Percentiles rank a stretch among this genome's conserved stretches.
These are phyloP conservation scores for Mortierella sp. DNA, from an alignment of 371 early-diverging fungal genomes.

Conservation along the genomic window DNA sequence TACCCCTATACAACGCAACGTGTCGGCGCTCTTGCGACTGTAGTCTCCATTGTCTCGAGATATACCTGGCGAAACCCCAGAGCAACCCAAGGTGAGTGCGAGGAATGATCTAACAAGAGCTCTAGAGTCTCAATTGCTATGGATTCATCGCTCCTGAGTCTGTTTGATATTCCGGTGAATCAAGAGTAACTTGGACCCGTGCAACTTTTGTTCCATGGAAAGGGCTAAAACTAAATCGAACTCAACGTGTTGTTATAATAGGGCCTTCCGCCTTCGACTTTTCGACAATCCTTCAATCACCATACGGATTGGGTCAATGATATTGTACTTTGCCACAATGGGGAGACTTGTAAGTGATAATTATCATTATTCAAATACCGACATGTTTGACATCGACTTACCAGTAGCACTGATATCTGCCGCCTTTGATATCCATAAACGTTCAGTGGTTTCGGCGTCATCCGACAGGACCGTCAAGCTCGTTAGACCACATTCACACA, in stretches of 20 bases:
- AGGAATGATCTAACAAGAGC: neutral
- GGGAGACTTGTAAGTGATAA: conserved; percentile 60
- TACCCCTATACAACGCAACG: neutral
- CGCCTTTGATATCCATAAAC: neutral
- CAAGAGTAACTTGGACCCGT: neutral
- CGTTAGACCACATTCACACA: conserved; percentile 74
- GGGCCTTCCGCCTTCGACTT: conserved; percentile 66
- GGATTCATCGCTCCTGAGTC: neutral
- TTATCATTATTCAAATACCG: neutral
- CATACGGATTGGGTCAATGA: conserved; percentile 98
- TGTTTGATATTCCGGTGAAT: no score
- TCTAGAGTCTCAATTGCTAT: neutral
- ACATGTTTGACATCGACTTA: neutral
- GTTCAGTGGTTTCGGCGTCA: conserved; percentile 87
- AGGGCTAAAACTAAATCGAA: neutral
- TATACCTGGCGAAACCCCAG: conserved; percentile 45
- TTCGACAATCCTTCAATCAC: conserved; percentile 79
- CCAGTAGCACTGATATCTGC: neutral
- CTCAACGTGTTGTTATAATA: conserved; percentile 4
- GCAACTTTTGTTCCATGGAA: neutral
- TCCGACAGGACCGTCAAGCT: conserved; percentile 92
- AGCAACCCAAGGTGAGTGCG: conserved; percentile 45
- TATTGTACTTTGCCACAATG: conserved; percentile 80
- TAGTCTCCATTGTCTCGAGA: conserved; percentile 47
- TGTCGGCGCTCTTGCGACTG: neutral